These are phyloP conservation scores for Mercurialis annua DNA, from an alignment of 345 rosid species.

Conservation along the genomic window DNA sequence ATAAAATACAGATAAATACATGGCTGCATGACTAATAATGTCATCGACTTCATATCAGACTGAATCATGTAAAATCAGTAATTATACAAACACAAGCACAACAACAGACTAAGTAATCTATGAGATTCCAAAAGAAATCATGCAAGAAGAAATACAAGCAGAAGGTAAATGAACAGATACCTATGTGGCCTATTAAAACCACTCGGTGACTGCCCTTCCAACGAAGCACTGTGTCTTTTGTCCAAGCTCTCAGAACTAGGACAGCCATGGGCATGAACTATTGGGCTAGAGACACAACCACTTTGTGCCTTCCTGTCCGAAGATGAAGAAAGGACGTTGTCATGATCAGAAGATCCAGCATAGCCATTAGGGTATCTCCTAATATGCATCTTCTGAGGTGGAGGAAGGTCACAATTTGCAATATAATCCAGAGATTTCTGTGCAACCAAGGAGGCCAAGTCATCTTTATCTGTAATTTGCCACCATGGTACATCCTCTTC, in stretches of 20 bases:
- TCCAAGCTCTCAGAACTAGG: conserved; percentile 15
- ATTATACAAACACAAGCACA: background rate
- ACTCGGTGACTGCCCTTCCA: conserved; percentile 24
- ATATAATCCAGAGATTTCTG: conserved; percentile 64
- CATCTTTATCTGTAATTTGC: conserved; percentile 70
- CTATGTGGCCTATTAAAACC: conserved; percentile 42
- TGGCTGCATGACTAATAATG: background rate
- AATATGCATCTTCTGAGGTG: conserved; percentile 53
- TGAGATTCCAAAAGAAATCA: background rate
- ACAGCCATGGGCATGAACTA: conserved; percentile 21
- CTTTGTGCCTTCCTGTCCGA: conserved; percentile 28
- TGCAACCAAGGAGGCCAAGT: conserved; percentile 85
- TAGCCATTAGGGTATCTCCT: conserved; percentile 39
- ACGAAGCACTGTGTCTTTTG: conserved; percentile 26
- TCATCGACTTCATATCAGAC: background rate
- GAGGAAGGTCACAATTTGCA: conserved; percentile 88
- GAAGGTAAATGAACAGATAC: conserved; percentile 21
- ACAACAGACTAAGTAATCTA: background rate
- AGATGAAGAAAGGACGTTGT: conserved; percentile 26
- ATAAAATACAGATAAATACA: background rate
- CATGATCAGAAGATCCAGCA: conserved; percentile 30
- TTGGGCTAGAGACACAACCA: conserved; percentile 28
- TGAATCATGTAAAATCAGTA: background rate
- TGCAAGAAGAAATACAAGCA: background rate
- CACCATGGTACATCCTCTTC: conserved; percentile 84